Evolutionary conservation across 495 filamentous ascomycete genomes (phyloP), one percentile per base, ranked within the genome.

Genomic region (Lasiosphaeris hirsuta): DNA sequence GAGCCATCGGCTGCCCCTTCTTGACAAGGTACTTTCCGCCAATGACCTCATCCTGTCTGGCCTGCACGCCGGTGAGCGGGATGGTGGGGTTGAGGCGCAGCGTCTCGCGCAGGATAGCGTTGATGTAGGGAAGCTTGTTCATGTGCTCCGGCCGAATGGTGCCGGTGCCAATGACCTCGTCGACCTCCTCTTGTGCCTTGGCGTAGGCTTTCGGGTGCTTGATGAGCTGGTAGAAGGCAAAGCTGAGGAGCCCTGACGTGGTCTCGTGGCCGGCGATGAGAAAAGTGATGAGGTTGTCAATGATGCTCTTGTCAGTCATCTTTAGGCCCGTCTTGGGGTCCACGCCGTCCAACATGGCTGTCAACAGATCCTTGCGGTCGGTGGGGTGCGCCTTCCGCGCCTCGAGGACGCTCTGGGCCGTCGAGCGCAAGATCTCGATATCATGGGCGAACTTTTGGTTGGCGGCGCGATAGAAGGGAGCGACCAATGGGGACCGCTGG

Each of bases 231-330:
- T 80, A 86, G 63, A 89, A 80, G 17, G 75, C 61, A 41, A 83
- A 84, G n/a, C 76, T 78, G 5, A 84, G 57, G 1, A 78, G 47
- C 1, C 79, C 81, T 11, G 83, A 84, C 0, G 88, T 91, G 0
- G 88, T 91, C 69, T 91, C 88, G 60, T 91, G 87, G 1, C 88
- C 87, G 19, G 84, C 86, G 65, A 87, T 83, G 60, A 90, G 66
- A 61, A 90, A 89, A 0, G 87, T 90, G 46, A 87, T 84, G 72
- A 92, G 83, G 64, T 90, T 88, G 65, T 89, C 75, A 18, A 85
- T 75, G 62, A 90, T 86, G 46, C 75, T 82, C 4, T 78, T 67
- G 48, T 87, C 82, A 11, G 69, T 76, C 65, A 91, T 74, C 13
- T 79, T 79, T 51, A 82, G 67, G 0, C 88, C 88, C 1, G 87